These are phyloP conservation scores for Tetrapisispora taiwanensis DNA, from an alignment of 805 yeast genomes.

Conservation along the genomic window DNA sequence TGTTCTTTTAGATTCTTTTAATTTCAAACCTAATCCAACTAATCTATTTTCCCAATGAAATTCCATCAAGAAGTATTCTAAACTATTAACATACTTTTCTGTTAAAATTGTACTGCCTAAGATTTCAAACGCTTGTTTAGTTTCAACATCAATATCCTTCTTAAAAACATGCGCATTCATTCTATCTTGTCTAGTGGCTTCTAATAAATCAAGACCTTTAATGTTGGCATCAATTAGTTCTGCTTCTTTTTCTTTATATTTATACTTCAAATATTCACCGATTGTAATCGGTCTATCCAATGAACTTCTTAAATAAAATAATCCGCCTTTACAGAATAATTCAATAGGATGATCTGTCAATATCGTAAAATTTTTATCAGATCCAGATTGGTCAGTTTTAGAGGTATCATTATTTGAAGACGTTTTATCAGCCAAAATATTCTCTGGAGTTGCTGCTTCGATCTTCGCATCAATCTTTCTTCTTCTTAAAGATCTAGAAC, in stretches of 20 bases:
- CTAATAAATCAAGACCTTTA: slow-evolving; percentile 12
- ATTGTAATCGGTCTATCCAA: slow-evolving; percentile 24
- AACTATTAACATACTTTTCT: slow-evolving; percentile 27
- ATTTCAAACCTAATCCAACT: slow-evolving; percentile 24
- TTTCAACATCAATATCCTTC: slow-evolving; percentile 22
- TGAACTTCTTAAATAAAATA: slow-evolving; percentile 21
- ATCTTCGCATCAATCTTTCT: slow-evolving; percentile 6
- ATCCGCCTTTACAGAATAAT: slow-evolving; percentile 25
- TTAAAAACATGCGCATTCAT: slow-evolving; percentile 24
- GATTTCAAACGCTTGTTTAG: slow-evolving; percentile 20
- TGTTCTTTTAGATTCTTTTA: slow-evolving; percentile 29
- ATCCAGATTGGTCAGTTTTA: not conserved
- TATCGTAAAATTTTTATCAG: slow-evolving; percentile 4
- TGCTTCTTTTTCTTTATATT: slow-evolving; percentile 24
- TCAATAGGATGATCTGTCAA: slow-evolving; percentile 24
- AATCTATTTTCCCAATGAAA: slow-evolving; percentile 30
- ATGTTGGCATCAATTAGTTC: slow-evolving; percentile 17
- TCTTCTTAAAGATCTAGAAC: slow-evolving; percentile 6
- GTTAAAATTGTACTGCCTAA: slow-evolving; percentile 24
- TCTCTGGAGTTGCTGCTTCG: slow-evolving; percentile 1
- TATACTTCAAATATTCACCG: slow-evolving; percentile 24
- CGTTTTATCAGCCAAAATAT: not conserved
- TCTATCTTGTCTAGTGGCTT: slow-evolving; percentile 15
- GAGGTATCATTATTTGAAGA: not conserved
- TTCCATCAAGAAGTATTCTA: slow-evolving; percentile 30